A percentile compares a stretch with the other conserved stretches of the same genome.
Conservation (phyloP, 73 alveolate species). For the Urostyla sp. region DNA sequence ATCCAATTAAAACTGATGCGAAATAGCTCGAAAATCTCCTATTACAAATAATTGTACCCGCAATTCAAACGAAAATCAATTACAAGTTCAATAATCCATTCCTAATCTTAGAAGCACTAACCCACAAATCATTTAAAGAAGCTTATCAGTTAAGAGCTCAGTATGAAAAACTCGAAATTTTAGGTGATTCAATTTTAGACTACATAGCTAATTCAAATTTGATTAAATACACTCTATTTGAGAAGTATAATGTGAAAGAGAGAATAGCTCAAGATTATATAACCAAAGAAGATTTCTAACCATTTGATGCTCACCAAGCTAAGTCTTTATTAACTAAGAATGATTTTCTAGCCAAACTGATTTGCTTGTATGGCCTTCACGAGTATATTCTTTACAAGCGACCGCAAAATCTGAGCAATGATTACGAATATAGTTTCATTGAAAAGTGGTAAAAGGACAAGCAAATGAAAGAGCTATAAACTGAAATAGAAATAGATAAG, state of each 20-base stretch:
- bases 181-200: slow-evolving; percentile 74
- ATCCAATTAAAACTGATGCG: too few relatives aligned
- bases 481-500: slow-evolving; percentile 36
- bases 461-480: neutral
- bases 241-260: slow-evolving; percentile 40
- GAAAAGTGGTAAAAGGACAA: slow-evolving; percentile 13
- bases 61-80: slow-evolving; percentile 38
- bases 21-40: too few relatives aligned
- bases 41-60: too few relatives aligned
- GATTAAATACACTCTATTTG: slow-evolving; percentile 41
- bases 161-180: slow-evolving; percentile 70
- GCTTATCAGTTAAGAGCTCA: neutral
- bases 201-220: slow-evolving; percentile 56
- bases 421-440: neutral
- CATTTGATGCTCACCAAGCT: slow-evolving; percentile 55
- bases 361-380: slow-evolving; percentile 57
- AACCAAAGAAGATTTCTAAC: slow-evolving; percentile 38
- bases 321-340: slow-evolving; percentile 59
- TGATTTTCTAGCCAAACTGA: slow-evolving; percentile 59
- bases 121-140: slow-evolving; percentile 47
- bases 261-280: slow-evolving; percentile 8
- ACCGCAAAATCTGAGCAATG: neutral
- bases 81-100: slow-evolving; percentile 40
- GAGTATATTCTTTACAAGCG: slow-evolving; percentile 30
- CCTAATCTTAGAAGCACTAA: slow-evolving; percentile 58